Base-by-base conservation (phyloP, 1,284 basidiomycete genomes). In the Rhodotorula sp. region DNA sequence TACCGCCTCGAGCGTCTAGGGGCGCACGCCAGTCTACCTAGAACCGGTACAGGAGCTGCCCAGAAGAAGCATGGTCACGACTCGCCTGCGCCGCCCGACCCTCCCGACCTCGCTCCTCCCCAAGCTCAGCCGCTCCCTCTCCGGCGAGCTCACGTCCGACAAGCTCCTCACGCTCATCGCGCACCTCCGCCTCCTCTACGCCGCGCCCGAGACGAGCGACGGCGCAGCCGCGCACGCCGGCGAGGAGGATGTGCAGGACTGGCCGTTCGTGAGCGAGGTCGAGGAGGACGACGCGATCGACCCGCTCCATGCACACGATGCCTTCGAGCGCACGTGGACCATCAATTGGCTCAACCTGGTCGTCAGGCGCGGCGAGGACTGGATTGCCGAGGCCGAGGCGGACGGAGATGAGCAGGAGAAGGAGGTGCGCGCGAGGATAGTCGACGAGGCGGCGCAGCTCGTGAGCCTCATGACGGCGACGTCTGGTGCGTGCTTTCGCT, bases 281-380 rank as follows among this genome's bases (percentile, higher is more conserved):
- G 73, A 71, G 34, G 72, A 77, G 56, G 62, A 66, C 51, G 61
- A 69, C 12, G 63, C 60, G 21, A 50, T 72, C 41, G 71, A 69
- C 37, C 62, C 69, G 34, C 39, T 71, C 15, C 61, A 61, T 29
- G 46, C 63, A 15, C 65, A 70, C 51, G 90, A 91, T 78, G 76
- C 83, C 0, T 91, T 90, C 79, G 91, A 92, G 80, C 85, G 88
- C 19, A 80, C 85, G 0, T 88, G 89, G 74, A 84, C 88, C 0
- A 84, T 90, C 22, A 85, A 85, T 69, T 92, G 90, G 90, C 84
- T 92, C 32, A 89, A 86, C 3, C 81, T 85, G 3, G 84, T 91
- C 58, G 81, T 91, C 36, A 83, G 85, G 56, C 86, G 88, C 4
- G 72, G 86, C 0, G 87, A 87, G 70, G 68, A 77, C 3, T 90